These are phyloP conservation scores for Neonectria neomacrospora DNA, from an alignment of 2,329 filamentous ascomycete genomes.

Conservation along the genomic window DNA sequence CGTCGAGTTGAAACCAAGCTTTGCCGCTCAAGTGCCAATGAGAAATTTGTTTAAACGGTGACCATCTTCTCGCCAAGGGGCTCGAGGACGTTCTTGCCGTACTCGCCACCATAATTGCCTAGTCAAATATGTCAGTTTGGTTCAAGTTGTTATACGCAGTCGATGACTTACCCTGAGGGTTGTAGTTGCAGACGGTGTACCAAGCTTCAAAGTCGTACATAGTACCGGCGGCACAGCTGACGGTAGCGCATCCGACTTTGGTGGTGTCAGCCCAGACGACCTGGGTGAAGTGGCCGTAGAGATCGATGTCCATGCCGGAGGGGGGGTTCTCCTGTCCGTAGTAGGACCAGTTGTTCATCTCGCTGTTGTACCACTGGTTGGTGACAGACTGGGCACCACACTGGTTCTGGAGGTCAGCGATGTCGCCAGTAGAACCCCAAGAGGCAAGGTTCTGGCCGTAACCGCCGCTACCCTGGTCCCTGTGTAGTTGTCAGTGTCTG, in stretches of 20 bases:
- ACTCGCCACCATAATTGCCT: slow-evolving; percentile 66
- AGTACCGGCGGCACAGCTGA: slow-evolving; percentile 69
- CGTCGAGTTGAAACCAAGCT: slow-evolving; percentile 20
- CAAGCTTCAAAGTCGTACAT: slow-evolving; percentile 65
- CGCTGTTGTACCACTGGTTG: slow-evolving; percentile 89
- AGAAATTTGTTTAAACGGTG: slow-evolving; percentile 40
- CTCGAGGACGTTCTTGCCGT: slow-evolving; percentile 60
- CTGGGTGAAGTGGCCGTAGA: slow-evolving; percentile 68
- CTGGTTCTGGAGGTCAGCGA: slow-evolving; percentile 54
- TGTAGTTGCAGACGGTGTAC: slow-evolving; percentile 93
- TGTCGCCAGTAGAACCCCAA: slow-evolving; percentile 56
- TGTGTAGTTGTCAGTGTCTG: slow-evolving; percentile 52
- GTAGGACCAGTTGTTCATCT: slow-evolving; percentile 68
- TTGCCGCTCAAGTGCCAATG: slow-evolving; percentile 25
- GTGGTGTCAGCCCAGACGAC: slow-evolving; percentile 54
- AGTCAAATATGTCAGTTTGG: slow-evolving; percentile 2
- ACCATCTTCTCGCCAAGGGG: slow-evolving; percentile 47
- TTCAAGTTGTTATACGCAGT: too few relatives aligned
- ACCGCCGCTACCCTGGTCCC: slow-evolving; percentile 66
- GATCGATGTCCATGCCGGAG: slow-evolving; percentile 69
- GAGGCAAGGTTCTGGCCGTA: slow-evolving; percentile 96
- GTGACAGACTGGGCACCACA: slow-evolving; percentile 76
- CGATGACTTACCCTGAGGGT: slow-evolving; percentile 70
- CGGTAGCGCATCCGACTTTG: slow-evolving; percentile 69
- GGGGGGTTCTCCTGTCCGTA: slow-evolving; percentile 70